Evolutionary conservation across 345 rosid genomes (phyloP).

Genomic region (Hirschfeldia incana): DNA sequence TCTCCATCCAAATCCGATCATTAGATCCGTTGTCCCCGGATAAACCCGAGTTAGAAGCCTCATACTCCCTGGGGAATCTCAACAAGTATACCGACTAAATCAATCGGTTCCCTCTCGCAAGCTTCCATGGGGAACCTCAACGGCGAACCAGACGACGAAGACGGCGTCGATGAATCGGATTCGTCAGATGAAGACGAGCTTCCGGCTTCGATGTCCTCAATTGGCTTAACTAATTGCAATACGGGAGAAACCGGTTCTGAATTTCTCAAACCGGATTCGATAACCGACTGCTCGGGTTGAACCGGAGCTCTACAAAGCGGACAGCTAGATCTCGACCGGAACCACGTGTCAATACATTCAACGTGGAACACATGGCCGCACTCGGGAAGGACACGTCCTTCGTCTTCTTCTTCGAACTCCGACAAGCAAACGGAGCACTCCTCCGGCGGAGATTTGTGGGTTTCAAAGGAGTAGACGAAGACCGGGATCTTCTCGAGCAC

Average conservation of each 20-base stretch:
- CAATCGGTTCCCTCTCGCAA: conserved; percentile 34
- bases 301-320: conserved; percentile 85
- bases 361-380: conserved; percentile 79
- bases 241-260: conserved; percentile 20
- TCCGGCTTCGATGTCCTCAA: conserved; percentile 34
- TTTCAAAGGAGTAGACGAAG: conserved; percentile 44
- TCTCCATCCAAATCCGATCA: conserved; percentile 5
- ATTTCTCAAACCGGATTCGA: neutral
- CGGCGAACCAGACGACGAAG: conserved; percentile 31
- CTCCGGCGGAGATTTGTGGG: conserved; percentile 24
- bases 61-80: conserved; percentile 40
- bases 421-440: conserved; percentile 81
- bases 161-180: conserved; percentile 30
- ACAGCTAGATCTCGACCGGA: conserved; percentile 68
- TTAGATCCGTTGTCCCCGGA: conserved; percentile 7
- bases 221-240: conserved; percentile 16
- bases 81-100: conserved; percentile 34
- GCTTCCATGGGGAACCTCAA: conserved; percentile 34
- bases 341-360: conserved; percentile 93
- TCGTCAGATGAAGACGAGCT: conserved; percentile 38
- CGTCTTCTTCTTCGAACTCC: conserved; percentile 69
- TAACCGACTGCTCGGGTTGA: conserved; percentile 23
- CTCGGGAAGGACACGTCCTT: conserved; percentile 64
- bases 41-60: conserved; percentile 28
- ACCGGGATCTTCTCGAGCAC: conserved; percentile 57